Base-by-base conservation (phyloP, 2,329 filamentous ascomycete species). In the Colletotrichum simmondsii region DNA sequence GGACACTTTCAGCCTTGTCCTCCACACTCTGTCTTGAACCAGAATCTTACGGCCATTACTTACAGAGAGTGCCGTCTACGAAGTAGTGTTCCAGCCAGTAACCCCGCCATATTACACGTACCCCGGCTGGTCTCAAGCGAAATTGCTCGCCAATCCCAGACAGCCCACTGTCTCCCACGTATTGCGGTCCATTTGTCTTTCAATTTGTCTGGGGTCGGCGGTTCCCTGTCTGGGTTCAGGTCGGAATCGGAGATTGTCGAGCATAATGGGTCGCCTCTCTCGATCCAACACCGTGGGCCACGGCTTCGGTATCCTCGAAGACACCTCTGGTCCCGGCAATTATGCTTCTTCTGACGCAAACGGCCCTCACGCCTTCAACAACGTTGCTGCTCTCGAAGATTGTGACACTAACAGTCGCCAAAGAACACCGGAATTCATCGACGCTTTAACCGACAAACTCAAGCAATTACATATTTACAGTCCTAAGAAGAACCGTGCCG, bases 381-480 rank as follows among this genome's bases (percentile, higher is more conserved):
- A 58, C 14, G 63, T 72, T 65, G 69, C 75, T 32, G 49, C 75
- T 62, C 78, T 83, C n/a, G 71, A 76, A 61, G 77, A 80, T 30
- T 73, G 82, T 28, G 75, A 80, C 28, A 64, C 80, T 57, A 76
- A 77, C 71, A 77, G 77, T 26, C 74, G 78, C 16, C 79, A 81
- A 65, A 65, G 71, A 54, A 70, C 75, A 30, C 73, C 75, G 46
- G 63, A 75, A 26, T 74, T 73, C 66, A 67, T 81, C 62, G 81
- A 83, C 16, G 78, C 78, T 16, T 75, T 84, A 42, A 77, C 81
- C 56, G 70, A 76, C n/a, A 76, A 80, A 28, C 76, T 84, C 12
- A 76, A 78, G 70, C 79, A 80, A 68, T 78, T 84, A 61, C 80
- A 81, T 70, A 73, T 76, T n/a, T 71, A 72, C 42, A 75, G 63